These are phyloP conservation scores for Exophiala sideris DNA, from an alignment of 2,329 filamentous ascomycete genomes.

Conservation along the genomic window DNA sequence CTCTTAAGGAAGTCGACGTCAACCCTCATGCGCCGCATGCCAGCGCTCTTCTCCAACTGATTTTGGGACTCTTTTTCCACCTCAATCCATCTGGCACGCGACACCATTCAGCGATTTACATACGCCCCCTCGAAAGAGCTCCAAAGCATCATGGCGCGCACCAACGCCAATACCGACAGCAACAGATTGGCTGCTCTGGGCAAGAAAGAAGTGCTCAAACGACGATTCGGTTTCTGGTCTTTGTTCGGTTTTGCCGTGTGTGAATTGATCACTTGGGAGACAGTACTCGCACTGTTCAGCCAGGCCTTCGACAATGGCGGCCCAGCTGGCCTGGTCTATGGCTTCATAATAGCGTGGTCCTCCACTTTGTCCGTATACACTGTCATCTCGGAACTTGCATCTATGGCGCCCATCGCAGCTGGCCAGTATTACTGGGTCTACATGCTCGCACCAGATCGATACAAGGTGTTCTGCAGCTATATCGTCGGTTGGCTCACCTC, in stretches of 20 bases:
- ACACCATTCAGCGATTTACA: neutral
- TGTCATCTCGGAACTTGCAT: conserved; percentile 47
- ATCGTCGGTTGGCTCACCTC: conserved; percentile 44
- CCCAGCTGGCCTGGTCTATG: conserved; percentile 50
- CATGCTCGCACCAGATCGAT: conserved; percentile 42
- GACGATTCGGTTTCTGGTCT: conserved; percentile 43
- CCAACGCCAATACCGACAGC: conserved; percentile 31
- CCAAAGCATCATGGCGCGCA: conserved; percentile 8
- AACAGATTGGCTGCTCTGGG: conserved; percentile 41
- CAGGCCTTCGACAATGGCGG: conserved; percentile 45
- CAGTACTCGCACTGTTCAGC: conserved; percentile 43
- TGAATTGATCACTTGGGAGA: conserved; percentile 47
- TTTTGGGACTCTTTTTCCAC: neutral
- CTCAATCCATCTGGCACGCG: neutral
- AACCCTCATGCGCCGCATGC: too few species aligned
- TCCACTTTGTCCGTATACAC: conserved; percentile 49
- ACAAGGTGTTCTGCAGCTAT: conserved; percentile 43
- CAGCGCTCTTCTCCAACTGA: too few species aligned
- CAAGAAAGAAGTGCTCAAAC: conserved; percentile 46
- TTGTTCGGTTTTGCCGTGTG: conserved; percentile 46
- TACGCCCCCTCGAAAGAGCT: neutral
- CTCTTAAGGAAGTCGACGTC: too few species aligned
- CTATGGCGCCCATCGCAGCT: conserved; percentile 46
- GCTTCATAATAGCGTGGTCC: conserved; percentile 52
- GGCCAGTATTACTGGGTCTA: conserved; percentile 49